These are phyloP conservation scores for Glaciozyma antarctica DNA, from an alignment of 768 basidiomycete species.

Conservation along the genomic window DNA sequence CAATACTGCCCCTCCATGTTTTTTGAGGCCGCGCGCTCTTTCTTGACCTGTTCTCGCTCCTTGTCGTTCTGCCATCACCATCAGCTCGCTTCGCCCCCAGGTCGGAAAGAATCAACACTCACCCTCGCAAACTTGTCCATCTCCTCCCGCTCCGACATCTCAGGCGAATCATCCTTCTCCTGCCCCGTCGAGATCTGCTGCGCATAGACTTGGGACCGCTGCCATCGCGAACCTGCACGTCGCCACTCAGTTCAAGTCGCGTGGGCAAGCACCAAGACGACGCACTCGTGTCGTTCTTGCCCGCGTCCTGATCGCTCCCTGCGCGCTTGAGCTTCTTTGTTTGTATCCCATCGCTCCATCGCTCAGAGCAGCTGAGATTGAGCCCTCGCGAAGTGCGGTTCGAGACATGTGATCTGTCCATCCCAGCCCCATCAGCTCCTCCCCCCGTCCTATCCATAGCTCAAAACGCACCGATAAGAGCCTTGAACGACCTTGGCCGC, in stretches of 20 bases:
- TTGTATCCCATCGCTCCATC: constrained; percentile 20
- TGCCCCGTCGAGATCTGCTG: constrained; percentile 15
- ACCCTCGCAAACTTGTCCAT: constrained; percentile 14
- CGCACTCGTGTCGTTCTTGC: constrained; percentile 25
- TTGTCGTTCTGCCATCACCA: constrained; percentile 3
- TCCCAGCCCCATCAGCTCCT: neutral
- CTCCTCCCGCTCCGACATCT: constrained; percentile 17
- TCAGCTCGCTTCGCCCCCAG: neutral
- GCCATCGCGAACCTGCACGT: constrained; percentile 25
- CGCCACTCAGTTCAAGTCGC: too few relatives aligned
- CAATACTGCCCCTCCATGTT: neutral
- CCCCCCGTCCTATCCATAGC: too few relatives aligned
- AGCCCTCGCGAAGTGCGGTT: neutral
- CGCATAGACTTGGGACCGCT: constrained; percentile 19
- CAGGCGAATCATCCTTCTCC: neutral
- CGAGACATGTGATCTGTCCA: constrained; percentile 2
- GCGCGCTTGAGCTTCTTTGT: constrained; percentile 3
- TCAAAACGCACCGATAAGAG: constrained; percentile 12
- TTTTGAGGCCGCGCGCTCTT: constrained; percentile 14
- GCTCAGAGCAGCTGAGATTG: constrained; percentile 10
- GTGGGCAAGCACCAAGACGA: neutral
- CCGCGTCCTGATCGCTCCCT: constrained; percentile 16
- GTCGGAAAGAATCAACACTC: neutral
- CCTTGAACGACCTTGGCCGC: constrained; percentile 12
- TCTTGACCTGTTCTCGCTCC: constrained; percentile 13